Base-by-base conservation (phyloP, 805 yeast genomes). In the Saturnispora mendoncae region DNA sequence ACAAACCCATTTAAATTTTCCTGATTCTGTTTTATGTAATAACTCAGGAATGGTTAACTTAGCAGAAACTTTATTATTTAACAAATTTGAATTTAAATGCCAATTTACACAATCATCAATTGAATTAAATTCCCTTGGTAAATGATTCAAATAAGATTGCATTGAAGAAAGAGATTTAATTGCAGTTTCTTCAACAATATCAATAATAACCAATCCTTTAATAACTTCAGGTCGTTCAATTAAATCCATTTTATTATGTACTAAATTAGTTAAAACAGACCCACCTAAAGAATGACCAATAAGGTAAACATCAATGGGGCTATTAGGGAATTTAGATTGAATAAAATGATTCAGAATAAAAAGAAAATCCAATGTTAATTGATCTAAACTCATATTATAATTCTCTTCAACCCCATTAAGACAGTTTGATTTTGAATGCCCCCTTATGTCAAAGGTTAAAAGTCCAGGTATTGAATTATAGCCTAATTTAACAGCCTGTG, bases 231-330 rank as follows among this genome's bases (percentile, higher is more conserved):
- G 4, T 52, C 43, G 3, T 61, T 48, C 2, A 51, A 48, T 6
- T 47, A 27, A 3, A 15, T 45, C 38, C 39, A 42, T 43, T 7
- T 34, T 37, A 17, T 52, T 47, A 9, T 55, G 38, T 4, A 76
- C 57, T 1, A 74, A 71, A 32, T 69, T 69, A 0, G 95, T 72
- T 25, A 86, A 64, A 3, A 92, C 77, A 0, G 96, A 72, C 0
- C 97, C 99, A 4, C 98, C 99, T 25, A 94, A 66, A 1, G 96
- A 85, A 59, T 90, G 98, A 0, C 97, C 97, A 4, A 88, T 67
- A 2, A 87, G 61, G 40, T 80, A 84, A 49, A 45, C 65, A 58
- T 17, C 58, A 49, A 34, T 12, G 12, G 34, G 4, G 10, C 32
- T 5, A 27, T 34, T 24, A 9, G 21, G 25, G 4, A 18, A 30